A percentile compares a stretch with the other conserved stretches of the same genome.
phyloP scores from a whole-genome alignment of 805 yeast genomes.

The Jamesozyma gamospora region DNA sequence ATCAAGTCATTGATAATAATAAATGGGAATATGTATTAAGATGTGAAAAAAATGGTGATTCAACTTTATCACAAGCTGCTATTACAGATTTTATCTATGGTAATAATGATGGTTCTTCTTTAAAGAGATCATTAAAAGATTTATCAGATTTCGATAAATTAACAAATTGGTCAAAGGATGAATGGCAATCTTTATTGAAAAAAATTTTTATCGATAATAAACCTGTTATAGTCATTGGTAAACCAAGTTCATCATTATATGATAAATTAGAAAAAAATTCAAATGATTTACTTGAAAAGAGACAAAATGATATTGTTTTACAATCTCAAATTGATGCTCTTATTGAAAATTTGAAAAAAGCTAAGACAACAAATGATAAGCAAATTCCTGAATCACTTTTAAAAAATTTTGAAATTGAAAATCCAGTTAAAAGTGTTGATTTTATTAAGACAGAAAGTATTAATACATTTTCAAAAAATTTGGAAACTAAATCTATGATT shows the following conservation, averaged over 20 bases:
- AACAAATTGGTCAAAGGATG: conserved; percentile 46
- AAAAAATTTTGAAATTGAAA: conserved; percentile 55
- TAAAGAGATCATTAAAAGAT: conserved; percentile 45
- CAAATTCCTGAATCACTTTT: conserved; percentile 67
- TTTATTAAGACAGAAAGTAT: conserved; percentile 65
- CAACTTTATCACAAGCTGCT: conserved; percentile 52
- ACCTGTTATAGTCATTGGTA: conserved; percentile 57
- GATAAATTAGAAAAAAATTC: conserved; percentile 41
- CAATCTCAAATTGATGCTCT: conserved; percentile 48
- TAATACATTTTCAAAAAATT: not conserved
- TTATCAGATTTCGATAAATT: conserved; percentile 47
- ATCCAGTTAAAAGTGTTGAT: conserved; percentile 55
- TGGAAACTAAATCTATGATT: conserved; percentile 14
- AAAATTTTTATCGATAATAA: conserved; percentile 49
- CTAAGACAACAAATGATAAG: conserved; percentile 58
- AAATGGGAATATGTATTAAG: conserved; percentile 50
- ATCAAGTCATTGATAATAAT: conserved; percentile 56
- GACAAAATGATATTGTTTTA: conserved; percentile 43
- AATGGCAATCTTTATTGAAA: conserved; percentile 56
- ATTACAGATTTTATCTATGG: conserved; percentile 80
- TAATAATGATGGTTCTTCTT: conserved; percentile 44
- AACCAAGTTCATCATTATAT: conserved; percentile 54
- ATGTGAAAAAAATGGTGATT: conserved; percentile 51
- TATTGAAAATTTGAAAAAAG: conserved; percentile 43
- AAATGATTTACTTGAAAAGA: conserved; percentile 38